Evolutionary conservation across 768 basidiomycete species (phyloP), one percentile per base, ranked within the genome.

Genomic region (Strobilomyces echinocephalus): DNA sequence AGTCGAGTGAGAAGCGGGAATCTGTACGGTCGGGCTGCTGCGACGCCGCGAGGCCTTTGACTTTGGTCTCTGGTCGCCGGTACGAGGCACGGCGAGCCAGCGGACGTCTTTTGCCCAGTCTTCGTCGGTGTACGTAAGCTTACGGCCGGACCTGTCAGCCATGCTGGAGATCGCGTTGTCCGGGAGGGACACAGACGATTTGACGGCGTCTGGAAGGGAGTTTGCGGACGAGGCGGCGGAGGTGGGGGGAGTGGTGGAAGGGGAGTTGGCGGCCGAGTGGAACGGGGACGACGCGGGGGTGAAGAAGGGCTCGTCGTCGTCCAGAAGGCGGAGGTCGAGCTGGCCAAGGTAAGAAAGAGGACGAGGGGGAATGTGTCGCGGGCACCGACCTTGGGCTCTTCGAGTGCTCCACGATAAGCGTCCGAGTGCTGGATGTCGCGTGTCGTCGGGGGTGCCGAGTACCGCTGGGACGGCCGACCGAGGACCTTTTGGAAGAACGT

Each of bases 71-170:
- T 46, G 47, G 12, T 48, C 49, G 34, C 50, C 49, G 34, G 59
- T 30, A 21, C 69, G 64, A 36, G 79, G 64, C 47, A 72, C 64
- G 30, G 71, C 77, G 30, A 88, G 79, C 82, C 82, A 86, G 33
- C 82, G 76, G 16, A 85, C 79, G 46, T 88, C 85, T 56, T 77
- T 79, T 12, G 82, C 78, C 87, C 84, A 88, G 58, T 85, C 80
- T 49, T 82, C 76, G 60, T 81, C 78, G 4, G 76, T 77, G 63
- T 76, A 75, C 16, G 72, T 70, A 49, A 65, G 57, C 35, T 71
- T 67, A 52, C 65, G 59, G 44, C 67, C 20, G 47, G 53, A 35
- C 56, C 62, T 21, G 30, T 46, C 53, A 1, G 55, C 59, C 64
- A 66, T 70, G 53, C 36, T 57, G 18, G 60, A 54, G 14, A 30